Conservation (phyloP, 2,329 filamentous ascomycete species). For the Emericellopsis atlantica region DNA sequence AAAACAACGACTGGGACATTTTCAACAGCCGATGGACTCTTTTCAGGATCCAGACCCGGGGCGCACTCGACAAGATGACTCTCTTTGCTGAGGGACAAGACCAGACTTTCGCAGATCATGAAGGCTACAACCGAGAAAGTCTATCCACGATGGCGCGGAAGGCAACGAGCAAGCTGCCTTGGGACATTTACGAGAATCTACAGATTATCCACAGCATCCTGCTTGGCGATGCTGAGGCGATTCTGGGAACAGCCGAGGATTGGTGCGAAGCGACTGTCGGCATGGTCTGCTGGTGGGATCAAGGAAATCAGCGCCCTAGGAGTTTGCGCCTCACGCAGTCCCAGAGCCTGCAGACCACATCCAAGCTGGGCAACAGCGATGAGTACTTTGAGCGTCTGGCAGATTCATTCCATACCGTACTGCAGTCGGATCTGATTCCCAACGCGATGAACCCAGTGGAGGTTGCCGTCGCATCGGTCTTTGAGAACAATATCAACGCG, state of each 20-base stretch:
- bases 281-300: slow-evolving; percentile 86
- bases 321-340: slow-evolving; percentile 25
- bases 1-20: slow-evolving; percentile 67
- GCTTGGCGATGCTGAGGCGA: slow-evolving; percentile 61
- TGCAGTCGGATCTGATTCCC: slow-evolving; percentile 60
- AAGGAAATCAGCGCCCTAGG: slow-evolving; percentile 34
- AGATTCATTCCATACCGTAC: slow-evolving; percentile 56
- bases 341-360: slow-evolving; percentile 24
- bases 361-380: slow-evolving; percentile 39
- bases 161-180: slow-evolving; percentile 78
- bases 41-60: slow-evolving; percentile 64
- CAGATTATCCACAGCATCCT: slow-evolving; percentile 70
- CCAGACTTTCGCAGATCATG: slow-evolving; percentile 21
- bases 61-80: slow-evolving; percentile 57
- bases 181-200: slow-evolving; percentile 79
- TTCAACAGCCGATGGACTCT: slow-evolving; percentile 70
- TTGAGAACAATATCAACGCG: slow-evolving; percentile 71
- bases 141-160: slow-evolving; percentile 58
- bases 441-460: slow-evolving; percentile 67
- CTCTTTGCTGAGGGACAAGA: slow-evolving; percentile 68
- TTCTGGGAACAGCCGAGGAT: slow-evolving; percentile 68
- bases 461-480: slow-evolving; percentile 67
- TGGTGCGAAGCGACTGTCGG: slow-evolving; percentile 85
- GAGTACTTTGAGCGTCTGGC: slow-evolving; percentile 65
- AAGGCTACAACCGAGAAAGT: slow-evolving; percentile 30